These are phyloP conservation scores for Xylariomycetidae sp. DNA, from an alignment of 2,329 filamentous ascomycete species.

Conservation along the genomic window DNA sequence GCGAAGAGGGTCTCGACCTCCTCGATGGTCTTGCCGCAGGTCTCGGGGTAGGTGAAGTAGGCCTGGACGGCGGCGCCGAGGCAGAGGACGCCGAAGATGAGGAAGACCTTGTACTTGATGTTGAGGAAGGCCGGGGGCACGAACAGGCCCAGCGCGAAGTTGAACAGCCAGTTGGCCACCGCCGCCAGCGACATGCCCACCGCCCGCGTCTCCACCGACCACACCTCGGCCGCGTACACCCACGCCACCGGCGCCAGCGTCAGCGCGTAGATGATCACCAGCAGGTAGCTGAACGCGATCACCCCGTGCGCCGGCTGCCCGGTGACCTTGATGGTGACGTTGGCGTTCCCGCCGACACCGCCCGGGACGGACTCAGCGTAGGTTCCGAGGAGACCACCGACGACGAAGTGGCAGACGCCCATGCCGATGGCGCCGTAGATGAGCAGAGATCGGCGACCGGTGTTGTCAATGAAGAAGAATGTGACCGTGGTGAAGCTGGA, in stretches of 20 bases:
- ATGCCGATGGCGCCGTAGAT: constrained; percentile 61
- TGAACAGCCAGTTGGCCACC: constrained; percentile 50
- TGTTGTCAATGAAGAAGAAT: constrained; percentile 46
- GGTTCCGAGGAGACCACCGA: constrained; percentile 45
- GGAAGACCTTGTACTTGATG: constrained; percentile 47
- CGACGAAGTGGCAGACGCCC: constrained; percentile 53
- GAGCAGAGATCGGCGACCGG: constrained; percentile 58
- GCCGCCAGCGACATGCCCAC: constrained; percentile 53
- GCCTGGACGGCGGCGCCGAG: constrained; percentile 27
- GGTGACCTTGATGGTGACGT: constrained; percentile 46
- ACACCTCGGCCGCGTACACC: constrained; percentile 62
- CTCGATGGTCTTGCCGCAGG: constrained; percentile 34
- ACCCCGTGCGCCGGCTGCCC: constrained; percentile 53
- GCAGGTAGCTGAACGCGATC: constrained; percentile 59
- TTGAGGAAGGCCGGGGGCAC: constrained; percentile 52
- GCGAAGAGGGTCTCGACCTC: constrained; percentile 31
- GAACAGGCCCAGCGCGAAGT: constrained; percentile 54
- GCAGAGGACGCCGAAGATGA: constrained; percentile 34
- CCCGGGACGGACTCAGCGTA: constrained; percentile 37
- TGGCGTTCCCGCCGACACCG: constrained; percentile 42
- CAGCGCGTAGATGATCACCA: constrained; percentile 58
- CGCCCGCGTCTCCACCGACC: constrained; percentile 54
- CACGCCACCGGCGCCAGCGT: constrained; percentile 58
- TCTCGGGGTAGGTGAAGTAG: constrained; percentile 31
- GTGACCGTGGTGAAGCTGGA: constrained; percentile 38